phyloP scores from a whole-genome alignment of 257 asterid genomes.

The Rauvolfia tetraphylla region DNA sequence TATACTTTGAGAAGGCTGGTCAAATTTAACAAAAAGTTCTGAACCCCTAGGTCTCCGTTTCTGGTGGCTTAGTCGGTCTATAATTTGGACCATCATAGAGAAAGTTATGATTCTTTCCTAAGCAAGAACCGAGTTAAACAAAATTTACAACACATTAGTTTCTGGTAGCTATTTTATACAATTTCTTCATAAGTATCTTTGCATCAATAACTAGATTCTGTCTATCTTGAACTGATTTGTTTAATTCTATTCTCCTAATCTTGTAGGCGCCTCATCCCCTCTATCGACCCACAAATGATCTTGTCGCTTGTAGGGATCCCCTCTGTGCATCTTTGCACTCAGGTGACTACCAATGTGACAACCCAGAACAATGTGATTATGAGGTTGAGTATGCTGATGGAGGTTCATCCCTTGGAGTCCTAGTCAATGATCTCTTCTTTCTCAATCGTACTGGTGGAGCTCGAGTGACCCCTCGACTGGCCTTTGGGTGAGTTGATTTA shows the following conservation, averaged over 20 bases:
- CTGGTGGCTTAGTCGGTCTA: neutral
- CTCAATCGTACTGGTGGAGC: conserved; percentile 65
- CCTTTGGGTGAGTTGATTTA: conserved; percentile 60
- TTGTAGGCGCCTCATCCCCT: conserved; percentile 86
- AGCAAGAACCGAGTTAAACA: neutral
- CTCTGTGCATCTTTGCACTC: conserved; percentile 86
- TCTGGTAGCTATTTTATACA: no score
- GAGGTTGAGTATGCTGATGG: conserved; percentile 99
- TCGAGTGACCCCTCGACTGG: conserved; percentile 61
- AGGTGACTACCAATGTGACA: conserved; percentile 65
- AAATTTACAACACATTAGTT: neutral
- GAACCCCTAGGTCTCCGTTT: neutral
- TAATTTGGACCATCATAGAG: neutral
- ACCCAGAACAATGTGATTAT: conserved; percentile 86
- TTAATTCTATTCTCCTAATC: conserved; percentile 3
- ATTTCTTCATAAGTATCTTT: neutral
- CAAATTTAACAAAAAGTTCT: neutral
- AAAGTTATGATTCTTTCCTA: neutral
- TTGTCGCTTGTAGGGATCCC: conserved; percentile 79
- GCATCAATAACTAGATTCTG: neutral
- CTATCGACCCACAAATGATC: conserved; percentile 86
- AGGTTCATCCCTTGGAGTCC: conserved; percentile 95
- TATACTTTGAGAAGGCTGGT: neutral
- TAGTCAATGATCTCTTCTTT: conserved; percentile 63
- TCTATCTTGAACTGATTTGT: neutral